These are phyloP conservation scores for Lomentospora prolificans DNA, from an alignment of 2,329 filamentous ascomycete genomes.

Conservation along the genomic window DNA sequence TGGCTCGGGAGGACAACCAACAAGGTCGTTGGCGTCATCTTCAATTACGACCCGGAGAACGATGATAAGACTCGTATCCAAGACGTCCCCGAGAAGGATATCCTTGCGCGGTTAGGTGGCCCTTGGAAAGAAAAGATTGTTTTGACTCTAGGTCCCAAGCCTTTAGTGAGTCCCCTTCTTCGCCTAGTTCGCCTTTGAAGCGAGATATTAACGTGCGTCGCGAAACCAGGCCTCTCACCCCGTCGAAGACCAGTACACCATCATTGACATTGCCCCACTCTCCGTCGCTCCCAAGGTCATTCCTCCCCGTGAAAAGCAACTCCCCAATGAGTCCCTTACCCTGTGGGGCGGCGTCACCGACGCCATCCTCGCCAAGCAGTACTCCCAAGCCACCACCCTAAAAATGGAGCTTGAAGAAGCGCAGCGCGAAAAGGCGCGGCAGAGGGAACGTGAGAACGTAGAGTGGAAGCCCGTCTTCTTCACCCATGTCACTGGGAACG, in stretches of 20 bases:
- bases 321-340: slow-evolving; percentile 79
- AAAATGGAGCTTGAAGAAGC: slow-evolving; percentile 89
- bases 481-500: slow-evolving; percentile 45
- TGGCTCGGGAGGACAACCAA: slow-evolving; percentile 91
- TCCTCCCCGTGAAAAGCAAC: slow-evolving; percentile 67
- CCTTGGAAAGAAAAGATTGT: slow-evolving; percentile 69
- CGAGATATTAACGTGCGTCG: no score
- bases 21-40: slow-evolving; percentile 82
- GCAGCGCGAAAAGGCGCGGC: slow-evolving; percentile 75
- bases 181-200: no score
- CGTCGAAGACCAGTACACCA: slow-evolving; percentile 54
- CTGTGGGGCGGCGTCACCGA: slow-evolving; percentile 85
- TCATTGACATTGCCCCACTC: slow-evolving; percentile 84
- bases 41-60: slow-evolving; percentile 79
- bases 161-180: slow-evolving; percentile 46
- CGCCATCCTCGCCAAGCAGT: slow-evolving; percentile 77
- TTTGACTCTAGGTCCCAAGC: slow-evolving; percentile 50
- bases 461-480: slow-evolving; percentile 89
- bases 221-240: slow-evolving; percentile 34
- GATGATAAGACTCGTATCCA: slow-evolving; percentile 71
- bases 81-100: slow-evolving; percentile 76
- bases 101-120: slow-evolving; percentile 74
- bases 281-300: slow-evolving; percentile 68
- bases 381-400: slow-evolving; percentile 67
- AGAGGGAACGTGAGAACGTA: slow-evolving; percentile 59